Conservation (phyloP, 2,329 filamentous ascomycete species). For the Paraconiothyrium sp. region DNA sequence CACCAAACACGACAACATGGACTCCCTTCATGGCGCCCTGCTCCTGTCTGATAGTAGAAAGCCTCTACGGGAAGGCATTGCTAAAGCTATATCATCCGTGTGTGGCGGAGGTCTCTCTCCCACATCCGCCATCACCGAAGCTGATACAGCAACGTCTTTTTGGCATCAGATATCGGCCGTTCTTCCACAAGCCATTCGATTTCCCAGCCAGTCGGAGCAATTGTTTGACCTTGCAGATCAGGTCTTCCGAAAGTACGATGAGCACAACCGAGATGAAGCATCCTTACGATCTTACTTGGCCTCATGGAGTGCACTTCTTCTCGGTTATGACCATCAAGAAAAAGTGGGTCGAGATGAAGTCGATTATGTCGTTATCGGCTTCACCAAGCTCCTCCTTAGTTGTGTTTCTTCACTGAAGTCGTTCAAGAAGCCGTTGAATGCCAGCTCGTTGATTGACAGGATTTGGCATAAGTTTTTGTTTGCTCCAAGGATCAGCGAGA, state of each 20-base stretch:
- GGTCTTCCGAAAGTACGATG: conserved; percentile 48
- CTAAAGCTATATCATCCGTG: conserved; percentile 44
- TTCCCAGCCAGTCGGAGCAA: conserved; percentile 39
- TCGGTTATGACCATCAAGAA: conserved; percentile 45
- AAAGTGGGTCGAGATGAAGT: conserved; percentile 47
- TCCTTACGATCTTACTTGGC: conserved; percentile 39
- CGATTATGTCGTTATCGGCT: conserved; percentile 49
- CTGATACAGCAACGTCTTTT: conserved; percentile 44
- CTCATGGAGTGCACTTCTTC: conserved; percentile 46
- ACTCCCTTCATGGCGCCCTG: conserved; percentile 41
- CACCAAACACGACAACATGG: conserved; percentile 29
- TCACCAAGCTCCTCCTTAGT: conserved; percentile 52
- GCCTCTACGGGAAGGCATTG: conserved; percentile 38
- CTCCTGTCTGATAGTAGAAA: conserved; percentile 38
- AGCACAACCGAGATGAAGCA: conserved; percentile 42
- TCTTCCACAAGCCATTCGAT: conserved; percentile 37
- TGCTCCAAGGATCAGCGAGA: conserved; percentile 24
- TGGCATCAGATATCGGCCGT: conserved; percentile 46
- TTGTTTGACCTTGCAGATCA: conserved; percentile 48
- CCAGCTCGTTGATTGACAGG: conserved; percentile 37
- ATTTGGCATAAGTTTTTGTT: conserved; percentile 52
- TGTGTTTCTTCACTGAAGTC: conserved; percentile 52
- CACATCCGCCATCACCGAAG: conserved; percentile 38
- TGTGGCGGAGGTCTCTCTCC: conserved; percentile 48
- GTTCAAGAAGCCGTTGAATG: conserved; percentile 50